A percentile compares a stretch with the other conserved stretches of the same genome.
Evolutionary conservation across 2,329 filamentous ascomycete species (phyloP).

Genomic region (Boeremia exigua): DNA sequence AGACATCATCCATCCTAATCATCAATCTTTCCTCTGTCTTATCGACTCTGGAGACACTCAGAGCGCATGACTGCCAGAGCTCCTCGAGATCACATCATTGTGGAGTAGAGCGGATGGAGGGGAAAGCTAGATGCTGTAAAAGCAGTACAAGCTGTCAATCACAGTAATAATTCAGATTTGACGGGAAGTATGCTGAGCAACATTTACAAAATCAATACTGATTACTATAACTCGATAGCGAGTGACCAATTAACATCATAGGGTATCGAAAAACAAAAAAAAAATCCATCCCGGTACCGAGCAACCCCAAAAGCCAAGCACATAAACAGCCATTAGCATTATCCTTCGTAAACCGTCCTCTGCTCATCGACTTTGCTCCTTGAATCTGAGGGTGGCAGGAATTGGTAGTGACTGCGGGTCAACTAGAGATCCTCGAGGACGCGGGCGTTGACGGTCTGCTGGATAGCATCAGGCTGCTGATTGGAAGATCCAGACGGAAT

Average conservation of each 20-base stretch:
- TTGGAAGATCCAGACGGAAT: not conserved
- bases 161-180: too few relatives aligned
- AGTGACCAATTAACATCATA: constrained; percentile 7
- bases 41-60: too few relatives aligned
- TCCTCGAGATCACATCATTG: too few relatives aligned
- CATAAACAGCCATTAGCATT: not conserved
- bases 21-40: too few relatives aligned
- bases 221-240: constrained; percentile 5
- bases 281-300: constrained; percentile 7
- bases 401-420: not conserved
- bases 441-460: not conserved
- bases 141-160: too few relatives aligned
- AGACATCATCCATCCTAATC: too few relatives aligned
- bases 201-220: not conserved
- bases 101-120: too few relatives aligned
- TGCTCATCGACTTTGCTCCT: not conserved
- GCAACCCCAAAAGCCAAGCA: constrained; percentile 2
- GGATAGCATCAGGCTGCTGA: not conserved
- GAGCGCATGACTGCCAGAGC: too few relatives aligned
- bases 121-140: too few relatives aligned
- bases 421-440: not conserved
- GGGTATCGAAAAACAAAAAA: constrained; percentile 18
- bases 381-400: too few relatives aligned
- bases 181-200: too few relatives aligned
- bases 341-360: not conserved